These are phyloP conservation scores for Erucastrum elatum DNA, from an alignment of 345 rosid species.

Conservation along the genomic window DNA sequence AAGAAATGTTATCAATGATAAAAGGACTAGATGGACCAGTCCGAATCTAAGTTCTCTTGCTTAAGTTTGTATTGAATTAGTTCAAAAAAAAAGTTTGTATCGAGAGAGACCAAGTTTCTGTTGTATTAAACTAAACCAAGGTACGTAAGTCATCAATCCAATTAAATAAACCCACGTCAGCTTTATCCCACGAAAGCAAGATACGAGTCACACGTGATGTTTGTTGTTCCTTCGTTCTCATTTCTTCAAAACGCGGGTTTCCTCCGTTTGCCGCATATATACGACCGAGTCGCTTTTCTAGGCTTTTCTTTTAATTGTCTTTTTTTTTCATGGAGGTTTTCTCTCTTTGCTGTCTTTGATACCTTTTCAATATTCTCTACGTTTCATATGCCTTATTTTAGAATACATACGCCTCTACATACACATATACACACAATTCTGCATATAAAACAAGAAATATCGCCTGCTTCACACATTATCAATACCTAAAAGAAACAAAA, in stretches of 20 bases:
- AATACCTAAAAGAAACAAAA: background rate
- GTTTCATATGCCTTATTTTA: conserved; percentile 34
- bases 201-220: conserved; percentile 21
- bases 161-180: conserved; percentile 18
- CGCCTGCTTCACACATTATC: background rate
- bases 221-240: background rate
- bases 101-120: conserved; percentile 8
- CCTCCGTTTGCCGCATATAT: conserved; percentile 13
- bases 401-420: conserved; percentile 27
- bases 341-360: conserved; percentile 28
- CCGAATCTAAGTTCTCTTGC: conserved; percentile 19
- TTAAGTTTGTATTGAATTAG: background rate
- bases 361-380: conserved; percentile 32
- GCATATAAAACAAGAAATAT: background rate
- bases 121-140: background rate
- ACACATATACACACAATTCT: background rate
- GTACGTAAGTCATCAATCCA: conserved; percentile 6
- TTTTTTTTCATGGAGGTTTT: conserved; percentile 1
- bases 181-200: conserved; percentile 12
- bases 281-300: conserved; percentile 28
- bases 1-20: background rate
- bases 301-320: background rate
- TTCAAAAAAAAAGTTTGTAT: background rate
- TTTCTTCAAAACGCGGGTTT: conserved; percentile 28
- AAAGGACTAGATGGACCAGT: background rate